Conservation (phyloP, 495 filamentous ascomycete species). For the Mytilinidion resinicola region DNA sequence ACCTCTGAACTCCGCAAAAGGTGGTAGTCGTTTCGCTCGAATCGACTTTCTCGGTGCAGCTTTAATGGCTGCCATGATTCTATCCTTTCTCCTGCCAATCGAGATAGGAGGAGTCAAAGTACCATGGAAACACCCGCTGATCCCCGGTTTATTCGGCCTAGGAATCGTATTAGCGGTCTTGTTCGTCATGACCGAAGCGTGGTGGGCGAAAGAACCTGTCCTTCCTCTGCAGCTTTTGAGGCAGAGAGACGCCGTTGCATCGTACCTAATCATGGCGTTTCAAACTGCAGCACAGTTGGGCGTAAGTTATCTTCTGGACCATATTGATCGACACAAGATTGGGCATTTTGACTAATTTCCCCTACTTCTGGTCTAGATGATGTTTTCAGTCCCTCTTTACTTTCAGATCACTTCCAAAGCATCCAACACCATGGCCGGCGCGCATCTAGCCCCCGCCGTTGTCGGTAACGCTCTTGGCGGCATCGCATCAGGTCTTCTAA, state of each 20-base stretch:
- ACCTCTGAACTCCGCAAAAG: neutral
- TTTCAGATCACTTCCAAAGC: constrained; percentile 57
- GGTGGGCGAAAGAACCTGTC: constrained; percentile 52
- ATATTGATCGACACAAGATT: neutral
- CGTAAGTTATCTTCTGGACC: constrained; percentile 38
- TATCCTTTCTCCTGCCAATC: constrained; percentile 49
- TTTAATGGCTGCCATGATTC: constrained; percentile 44
- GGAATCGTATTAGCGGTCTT: constrained; percentile 24
- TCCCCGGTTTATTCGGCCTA: constrained; percentile 34
- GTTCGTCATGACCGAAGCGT: constrained; percentile 48
- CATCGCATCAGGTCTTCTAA: constrained; percentile 51
- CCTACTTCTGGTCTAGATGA: constrained; percentile 31
- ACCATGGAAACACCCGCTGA: constrained; percentile 49
- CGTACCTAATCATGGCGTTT: constrained; percentile 48
- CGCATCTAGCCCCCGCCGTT: constrained; percentile 59
- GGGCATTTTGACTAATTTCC: neutral
- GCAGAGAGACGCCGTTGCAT: constrained; percentile 47
- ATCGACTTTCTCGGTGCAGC: constrained; percentile 56
- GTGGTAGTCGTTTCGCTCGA: constrained; percentile 27
- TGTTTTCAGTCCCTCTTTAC: constrained; percentile 60
- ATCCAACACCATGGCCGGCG: constrained; percentile 52
- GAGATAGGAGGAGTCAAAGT: constrained; percentile 52
- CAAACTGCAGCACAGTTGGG: constrained; percentile 54
- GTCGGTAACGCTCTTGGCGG: constrained; percentile 60
- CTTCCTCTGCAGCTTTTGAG: constrained; percentile 54